These are phyloP conservation scores for Lepidium sativum DNA, from an alignment of 345 rosid species.

Conservation along the genomic window DNA sequence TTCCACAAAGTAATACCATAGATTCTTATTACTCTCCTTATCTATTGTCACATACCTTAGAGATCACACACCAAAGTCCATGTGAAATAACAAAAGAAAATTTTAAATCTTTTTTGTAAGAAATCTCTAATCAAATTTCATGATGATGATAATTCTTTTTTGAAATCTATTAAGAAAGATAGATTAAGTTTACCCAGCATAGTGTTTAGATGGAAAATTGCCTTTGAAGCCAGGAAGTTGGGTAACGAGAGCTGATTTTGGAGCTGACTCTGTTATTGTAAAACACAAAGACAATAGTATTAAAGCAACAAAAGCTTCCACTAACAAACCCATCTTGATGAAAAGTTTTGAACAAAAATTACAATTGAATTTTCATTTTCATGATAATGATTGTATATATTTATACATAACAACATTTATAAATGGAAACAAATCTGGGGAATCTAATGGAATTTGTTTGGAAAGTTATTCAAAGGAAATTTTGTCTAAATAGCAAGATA, in stretches of 20 bases:
- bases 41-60: slow-evolving; percentile 61
- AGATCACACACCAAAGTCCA: not conserved
- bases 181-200: slow-evolving; percentile 50
- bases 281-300: slow-evolving; percentile 13
- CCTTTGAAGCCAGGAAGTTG: slow-evolving; percentile 62
- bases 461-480: not conserved
- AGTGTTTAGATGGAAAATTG: slow-evolving; percentile 68
- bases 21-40: slow-evolving; percentile 38
- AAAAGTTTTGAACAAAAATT: not conserved
- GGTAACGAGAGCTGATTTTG: slow-evolving; percentile 44
- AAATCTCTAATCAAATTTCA: not conserved
- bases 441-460: not conserved
- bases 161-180: not conserved
- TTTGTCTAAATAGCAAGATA: not conserved
- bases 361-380: not conserved
- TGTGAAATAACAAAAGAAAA: too few species aligned
- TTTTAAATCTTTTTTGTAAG: too few species aligned
- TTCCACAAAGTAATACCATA: slow-evolving; percentile 75
- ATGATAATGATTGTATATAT: not conserved
- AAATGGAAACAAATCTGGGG: not conserved
- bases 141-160: not conserved
- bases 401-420: not conserved
- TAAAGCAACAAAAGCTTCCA: slow-evolving; percentile 2
- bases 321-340: slow-evolving; percentile 5
- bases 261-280: slow-evolving; percentile 37